Base-by-base conservation (phyloP, 345 rosid species). In the Noccaea caerulescens region DNA sequence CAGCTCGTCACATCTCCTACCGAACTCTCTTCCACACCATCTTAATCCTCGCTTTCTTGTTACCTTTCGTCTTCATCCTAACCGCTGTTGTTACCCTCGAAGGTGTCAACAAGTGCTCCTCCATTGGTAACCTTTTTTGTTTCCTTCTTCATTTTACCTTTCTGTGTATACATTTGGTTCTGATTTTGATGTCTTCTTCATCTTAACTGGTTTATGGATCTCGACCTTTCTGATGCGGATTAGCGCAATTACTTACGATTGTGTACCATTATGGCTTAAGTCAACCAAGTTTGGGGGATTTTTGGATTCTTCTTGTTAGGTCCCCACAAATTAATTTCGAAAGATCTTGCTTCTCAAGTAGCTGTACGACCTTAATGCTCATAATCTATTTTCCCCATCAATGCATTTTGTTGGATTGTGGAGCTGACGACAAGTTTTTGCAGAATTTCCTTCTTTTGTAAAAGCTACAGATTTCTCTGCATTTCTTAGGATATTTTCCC, bases 81-180 rank as follows among this genome's bases (percentile, higher is more conserved):
- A 95, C 98, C 27, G 99, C 99, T 72, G 73, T 92, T 77, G 98
- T 92, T 72, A 92, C 99, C 87, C 98, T 95, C 58, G 99, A 95
- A 87, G 99, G 99, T 80, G 96, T 87, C 91, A 90, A 95, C 92
- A 92, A 95, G 83, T 95, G 99, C 88, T 95, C 99, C 85, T 95
- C 99, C 71, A 85, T 95, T 58, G 98, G 99, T 92, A 83, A 53
- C 43, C 61, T 10, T 18, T 42, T 76, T 30, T 67, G 7, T 63
- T 38, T 44, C 55, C 25, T 23, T 20, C 0, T 8, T 3, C 23
- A 37, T 4, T 54, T 5, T 38, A 2, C 25, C 38, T 52, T 10
- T 10, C 18, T 49, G 12, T 71, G 49, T 39, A 41, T 33, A 1
- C 32, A 27, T 30, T 38, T 12, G 20, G 42, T 3, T 32, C 6